phyloP scores from a whole-genome alignment of 371 early-diverging fungal genomes.

The Batrachochytrium dendrobatidis region DNA sequence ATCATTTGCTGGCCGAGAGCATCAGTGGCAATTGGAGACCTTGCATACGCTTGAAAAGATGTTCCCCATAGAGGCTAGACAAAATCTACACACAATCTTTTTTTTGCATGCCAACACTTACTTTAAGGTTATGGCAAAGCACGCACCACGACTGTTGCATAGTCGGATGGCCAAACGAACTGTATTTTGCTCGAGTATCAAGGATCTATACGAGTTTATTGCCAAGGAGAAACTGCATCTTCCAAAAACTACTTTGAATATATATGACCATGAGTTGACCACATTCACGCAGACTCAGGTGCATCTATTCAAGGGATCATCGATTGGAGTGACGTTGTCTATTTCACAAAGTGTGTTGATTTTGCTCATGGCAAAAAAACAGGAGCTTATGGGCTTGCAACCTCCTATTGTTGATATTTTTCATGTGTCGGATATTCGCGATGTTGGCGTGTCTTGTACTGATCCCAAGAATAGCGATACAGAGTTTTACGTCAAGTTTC shows the following conservation, averaged over 20 bases:
- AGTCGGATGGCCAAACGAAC: not conserved
- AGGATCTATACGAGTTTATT: constrained; percentile 18
- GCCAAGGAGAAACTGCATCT: constrained; percentile 54
- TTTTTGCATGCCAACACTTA: constrained; percentile 76
- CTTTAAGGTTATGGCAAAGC: constrained; percentile 43
- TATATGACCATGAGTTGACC: constrained; percentile 8
- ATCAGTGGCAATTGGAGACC: constrained; percentile 75
- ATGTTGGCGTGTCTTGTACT: constrained; percentile 43
- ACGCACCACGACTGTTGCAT: constrained; percentile 21
- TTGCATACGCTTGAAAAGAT: constrained; percentile 65
- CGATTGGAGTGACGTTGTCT: constrained; percentile 73
- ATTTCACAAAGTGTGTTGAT: constrained; percentile 75
- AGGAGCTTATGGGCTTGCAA: constrained; percentile 58
- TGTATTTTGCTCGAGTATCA: constrained; percentile 11
- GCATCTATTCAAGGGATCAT: constrained; percentile 62
- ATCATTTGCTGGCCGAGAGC: constrained; percentile 69
- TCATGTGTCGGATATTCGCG: constrained; percentile 78
- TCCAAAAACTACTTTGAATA: constrained; percentile 59
- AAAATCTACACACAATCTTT: constrained; percentile 38
- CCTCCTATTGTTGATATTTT: constrained; percentile 79
- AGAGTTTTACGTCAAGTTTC: constrained; percentile 72
- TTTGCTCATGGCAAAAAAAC: constrained; percentile 55
- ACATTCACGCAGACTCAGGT: constrained; percentile 26
- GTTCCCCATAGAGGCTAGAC: constrained; percentile 50
- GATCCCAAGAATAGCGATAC: constrained; percentile 50